Base-by-base conservation (phyloP, 257 asterid genomes). In the Penstemon barbatus region DNA sequence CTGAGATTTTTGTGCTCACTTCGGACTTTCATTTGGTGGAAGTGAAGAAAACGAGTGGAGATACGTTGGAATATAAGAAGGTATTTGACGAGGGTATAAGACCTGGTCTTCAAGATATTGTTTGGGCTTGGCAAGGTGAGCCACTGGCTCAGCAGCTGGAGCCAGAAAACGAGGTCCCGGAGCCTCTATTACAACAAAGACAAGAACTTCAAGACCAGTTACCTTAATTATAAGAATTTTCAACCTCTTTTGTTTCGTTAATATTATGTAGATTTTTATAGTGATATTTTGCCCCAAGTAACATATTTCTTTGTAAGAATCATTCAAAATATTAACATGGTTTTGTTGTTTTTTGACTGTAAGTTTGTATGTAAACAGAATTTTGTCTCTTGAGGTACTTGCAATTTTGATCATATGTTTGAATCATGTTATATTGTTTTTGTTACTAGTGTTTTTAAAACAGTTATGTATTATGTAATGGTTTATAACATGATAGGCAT, bases 81-180 rank as follows among this genome's bases (percentile, higher is more conserved):
- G 36, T 90, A 8, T 59, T 90, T 18, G 78, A 81, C 1, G 89
- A 90, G 68, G 85, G 82, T 59, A 75, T 93, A 12, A 75, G 86
- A 68, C 97, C 98, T 3, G 89, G 92, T 33, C 96, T 93, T 50
- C 83, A 84, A 69, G 96, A 90, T 58, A 83, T 90, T 62, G 92
- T 86, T 54, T 88, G 97, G 90, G 81, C 82, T 70, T 88, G 85
- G 92, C 89, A 89, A 72, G 81, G 80, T 7, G 96, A 85, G 10
- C 81, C 60, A 9, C 84, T 66, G 63, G 61, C 50, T 3, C 70
- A 41, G 59, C 68, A 58, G 73, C 68, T 48, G 18, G 79, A 75
- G 63, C 75, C 36, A 33, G 75, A 64, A 36, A 41, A 48, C 3
- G 75, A 69, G 56, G 71, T 25, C 74, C 54, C 55, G 66, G 67